Evolutionary conservation across 2,329 filamentous ascomycete genomes (phyloP), one percentile per base, ranked within the genome.

Genomic region (Aspergillus awamori): DNA sequence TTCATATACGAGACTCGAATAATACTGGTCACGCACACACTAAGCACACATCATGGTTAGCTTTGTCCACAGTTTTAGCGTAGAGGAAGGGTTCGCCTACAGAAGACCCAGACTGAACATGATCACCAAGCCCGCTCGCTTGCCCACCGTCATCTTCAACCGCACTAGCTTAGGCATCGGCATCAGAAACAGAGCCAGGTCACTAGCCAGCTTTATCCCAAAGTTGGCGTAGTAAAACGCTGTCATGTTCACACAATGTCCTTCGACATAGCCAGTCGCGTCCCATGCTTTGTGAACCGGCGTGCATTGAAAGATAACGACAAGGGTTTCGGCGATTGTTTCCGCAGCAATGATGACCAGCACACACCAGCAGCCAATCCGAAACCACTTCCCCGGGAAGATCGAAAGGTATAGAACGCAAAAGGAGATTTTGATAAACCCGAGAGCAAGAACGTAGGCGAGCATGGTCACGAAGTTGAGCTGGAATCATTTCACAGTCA

Each of bases 321-420:
- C 70, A 86, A 89, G 45, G 88, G 89, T 17, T 87, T 93, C 1
- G 84, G 91, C 5, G 88, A 90, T 71, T 84, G 86, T 1, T 88
- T 88, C 72, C 81, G 86, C 2, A 83, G 90, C 68, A 81, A 90
- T 28, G 2, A 67, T 53, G 24, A 24, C 63, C 10, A 69, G 51
- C 5, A 69, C 7, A 15, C 22, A 49, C 52, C 59, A 68, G 30
- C 63, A 67, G 10, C 58, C 22, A 11, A 63, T 63, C 2, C 55
- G 58, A 36, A 69, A 67, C 10, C 43, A 60, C 30, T 58, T 60
- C 3, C 63, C 63, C 1, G 67, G 67, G 22, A 70, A 70, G 7
- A 70, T 63, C 17, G 63, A 59, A 10, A 69, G 62, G 33, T 70
- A 70, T 17, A 70, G 66, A 15, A 70, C 56, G 26, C 60, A 65